Base-by-base conservation (phyloP, 2,329 filamentous ascomycete genomes). In the Diplocarpon mali region DNA sequence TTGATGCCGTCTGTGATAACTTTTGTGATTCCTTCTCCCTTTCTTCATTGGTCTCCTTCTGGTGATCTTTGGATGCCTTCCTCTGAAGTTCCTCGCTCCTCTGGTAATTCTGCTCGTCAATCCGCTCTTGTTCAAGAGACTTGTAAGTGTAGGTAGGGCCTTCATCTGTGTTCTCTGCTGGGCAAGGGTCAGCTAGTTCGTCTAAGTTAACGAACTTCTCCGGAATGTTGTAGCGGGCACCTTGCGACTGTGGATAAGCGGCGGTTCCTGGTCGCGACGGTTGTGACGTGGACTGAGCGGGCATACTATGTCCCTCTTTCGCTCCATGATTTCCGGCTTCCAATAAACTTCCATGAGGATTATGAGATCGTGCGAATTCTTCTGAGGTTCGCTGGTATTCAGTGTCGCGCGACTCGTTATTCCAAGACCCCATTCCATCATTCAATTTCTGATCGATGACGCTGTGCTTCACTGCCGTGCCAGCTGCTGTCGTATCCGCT, bases 101-200 rank as follows among this genome's bases (percentile, higher is more conserved):
- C 31, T 52, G 38, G 34, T 53, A 54, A 38, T 51, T 45, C 27
- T 50, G 49, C 34, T 57, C 52, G 30, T 44, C 35, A 14, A 24
- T 44, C 35, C 45, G 53, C 5, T 27, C 50, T 15, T 67, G 59
- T 47, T 73, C 69, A 27, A 69, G 61, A 16, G 60, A 67, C 41
- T 59, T 61, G 57, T 65, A 62, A 16, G 49, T 59, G 52, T 65
- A 68, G 37, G 60, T 49, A 16, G 49, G 53, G 40, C 51, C 61
- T 47, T 67, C 65, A 35, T 62, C 60, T 16, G 57, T 64, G 51
- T 69, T 69, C 45, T 70, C 63, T 2, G 73, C 62, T 2, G 70
- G 69, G 29, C 66, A 60, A 12, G 68, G 65, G 2, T 58, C 63
- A 0, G 60, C 60, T 4, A 67, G 48, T 53, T 73, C 72, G 46